Base-by-base conservation (phyloP, 2,329 filamentous ascomycete genomes). In the Hypoxylon sp. region DNA sequence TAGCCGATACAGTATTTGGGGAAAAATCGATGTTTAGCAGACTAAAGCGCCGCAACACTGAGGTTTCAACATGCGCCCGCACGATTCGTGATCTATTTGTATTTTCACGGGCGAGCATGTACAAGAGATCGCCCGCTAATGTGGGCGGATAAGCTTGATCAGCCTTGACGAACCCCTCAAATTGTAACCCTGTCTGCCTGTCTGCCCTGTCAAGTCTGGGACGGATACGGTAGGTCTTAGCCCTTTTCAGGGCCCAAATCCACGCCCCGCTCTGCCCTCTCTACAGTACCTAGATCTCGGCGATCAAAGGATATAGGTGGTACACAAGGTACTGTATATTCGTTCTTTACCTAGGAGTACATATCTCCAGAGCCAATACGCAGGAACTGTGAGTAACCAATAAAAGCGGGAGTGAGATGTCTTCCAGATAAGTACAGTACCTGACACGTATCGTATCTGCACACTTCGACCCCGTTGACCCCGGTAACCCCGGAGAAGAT, bases 71-170 rank as follows among this genome's bases (percentile, higher is more conserved):
- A 27, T 27, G 25, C 25, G 3, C 25, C 32, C 19, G 32, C 50
- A 32, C 50, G 25, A 57, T 21, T 57, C 54, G 43, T 43, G 32
- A 47, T 14, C 21, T 37, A 29, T 21, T 25, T 3, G 30, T 46
- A 48, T 52, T 25, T 25, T 59, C 21, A 53, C 23, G 46, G 50
- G 39, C 55, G 59, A 60, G 60, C 66, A 70, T 70, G 66, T 67
- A 63, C 63, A 67, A 61, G n/a, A 61, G 66, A 70, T 70, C 66
- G 66, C 53, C 62, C 63, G 61, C 66, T 67, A 69, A 63, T 65
- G 55, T 63, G 41, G 53, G 19, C 37, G 41, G 60, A 51, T 23
- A 52, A 61, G 29, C 51, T 27, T 57, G 57, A 52, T 56, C 63
- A 64, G 59, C 60, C 61, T 48, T 61, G 62, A 47, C 39, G 68